Conservation (phyloP, 495 filamentous ascomycete species). For the Talaromyces adpressus region DNA sequence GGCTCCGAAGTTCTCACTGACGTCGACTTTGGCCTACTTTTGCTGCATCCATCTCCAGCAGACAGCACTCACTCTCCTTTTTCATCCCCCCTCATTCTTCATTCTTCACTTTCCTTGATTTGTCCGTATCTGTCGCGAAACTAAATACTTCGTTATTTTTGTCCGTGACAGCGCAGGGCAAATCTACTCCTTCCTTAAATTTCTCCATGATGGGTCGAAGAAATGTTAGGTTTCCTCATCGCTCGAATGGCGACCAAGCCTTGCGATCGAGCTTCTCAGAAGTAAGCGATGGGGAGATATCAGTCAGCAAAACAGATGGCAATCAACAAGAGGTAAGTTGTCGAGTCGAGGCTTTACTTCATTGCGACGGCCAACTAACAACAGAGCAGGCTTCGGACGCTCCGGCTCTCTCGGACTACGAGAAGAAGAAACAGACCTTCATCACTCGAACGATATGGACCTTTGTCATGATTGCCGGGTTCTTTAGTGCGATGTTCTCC, state of each 20-base stretch:
- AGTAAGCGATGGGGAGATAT: slow-evolving; percentile 64
- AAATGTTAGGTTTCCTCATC: slow-evolving; percentile 76
- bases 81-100: neutral
- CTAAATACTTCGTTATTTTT: neutral
- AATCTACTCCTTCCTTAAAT: slow-evolving; percentile 11
- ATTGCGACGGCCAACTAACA: neutral
- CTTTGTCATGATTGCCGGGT: slow-evolving; percentile 90
- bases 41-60: neutral
- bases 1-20: slow-evolving; percentile 1
- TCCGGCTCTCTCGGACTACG: slow-evolving; percentile 64
- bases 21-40: neutral
- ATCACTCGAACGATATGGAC: slow-evolving; percentile 97
- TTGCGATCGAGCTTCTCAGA: slow-evolving; percentile 73
- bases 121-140: neutral
- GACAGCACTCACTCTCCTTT: neutral
- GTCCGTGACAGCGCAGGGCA: neutral
- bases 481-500: slow-evolving; percentile 86
- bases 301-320: slow-evolving; percentile 31
- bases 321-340: slow-evolving; percentile 42
- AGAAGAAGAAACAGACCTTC: slow-evolving; percentile 98
- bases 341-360: neutral
- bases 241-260: slow-evolving; percentile 46
- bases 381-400: slow-evolving; percentile 32
- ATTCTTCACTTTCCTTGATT: neutral
- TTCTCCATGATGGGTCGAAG: slow-evolving; percentile 66